Base-by-base conservation (phyloP, 176 grass and related monocot genomes). In the Luzula sylvatica region DNA sequence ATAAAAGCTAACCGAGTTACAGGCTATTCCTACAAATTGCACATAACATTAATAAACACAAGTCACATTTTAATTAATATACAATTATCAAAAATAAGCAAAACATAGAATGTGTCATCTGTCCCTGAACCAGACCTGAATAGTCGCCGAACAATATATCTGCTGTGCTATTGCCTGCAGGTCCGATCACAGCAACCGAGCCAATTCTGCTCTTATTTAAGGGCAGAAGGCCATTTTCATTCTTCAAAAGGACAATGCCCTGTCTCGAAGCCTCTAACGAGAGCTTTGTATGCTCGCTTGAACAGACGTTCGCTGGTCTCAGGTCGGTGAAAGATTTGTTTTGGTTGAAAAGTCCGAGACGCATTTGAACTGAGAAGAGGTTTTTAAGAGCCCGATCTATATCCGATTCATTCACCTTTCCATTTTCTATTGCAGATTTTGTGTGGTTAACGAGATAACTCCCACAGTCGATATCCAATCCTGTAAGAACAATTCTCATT, bases 391-490 rank as follows among this genome's bases (percentile, higher is more conserved):
- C 81, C 27, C 26, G 77, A 28, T 93, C 47, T 9, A 93, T 86
- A 60, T 86, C 73, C 59, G 77, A 51, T 69, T 93, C 87, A 55
- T 75, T 76, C 56, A 93, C 19, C 44, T 86, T 93, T 11, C 80
- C 87, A 38, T 55, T 57, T 47, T 82, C 55, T 21, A 93, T 24
- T 46, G 81, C 87, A 2, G 73, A 72, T 35, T 86, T 76, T 5
- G 81, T 69, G 68, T 59, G 59, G 20, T 52, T 69, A 59, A 77
- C 32, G 23, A 93, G 50, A 65, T 86, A 86, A 26, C 77, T 74
- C 8, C 87, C 77, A 41, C 80, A 93, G 24, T 93, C 85, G 77
- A 85, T 67, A 68, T 93, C 87, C 87, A 93, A 85, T 65, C 87
- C 81, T 93, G 70, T 7, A 65, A 71, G 3, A 4, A 4, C 5